Evolutionary conservation across 257 asterid genomes (phyloP).

Genomic region (Nyctanthes arbortristis): DNA sequence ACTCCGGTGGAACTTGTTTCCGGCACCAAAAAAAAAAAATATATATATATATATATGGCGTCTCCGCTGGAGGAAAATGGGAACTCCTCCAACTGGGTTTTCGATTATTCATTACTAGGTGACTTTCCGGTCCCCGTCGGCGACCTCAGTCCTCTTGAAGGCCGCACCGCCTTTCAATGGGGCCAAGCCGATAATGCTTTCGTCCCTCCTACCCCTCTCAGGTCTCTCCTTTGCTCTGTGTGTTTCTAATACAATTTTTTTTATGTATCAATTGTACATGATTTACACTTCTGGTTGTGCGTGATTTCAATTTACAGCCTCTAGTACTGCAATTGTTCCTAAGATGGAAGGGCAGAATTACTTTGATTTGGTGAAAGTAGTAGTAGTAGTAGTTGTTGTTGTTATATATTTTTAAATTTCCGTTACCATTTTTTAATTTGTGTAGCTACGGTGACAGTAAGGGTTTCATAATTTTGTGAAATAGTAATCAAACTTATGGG

Average conservation of each 20-base stretch:
- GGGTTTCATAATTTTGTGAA: background rate
- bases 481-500: background rate
- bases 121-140: slow-evolving; percentile 34
- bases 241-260: background rate
- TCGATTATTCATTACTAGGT: slow-evolving; percentile 47
- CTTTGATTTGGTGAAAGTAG: background rate
- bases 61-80: slow-evolving; percentile 30
- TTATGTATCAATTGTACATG: background rate
- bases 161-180: slow-evolving; percentile 33
- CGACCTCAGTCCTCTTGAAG: slow-evolving; percentile 35
- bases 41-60: too few species aligned
- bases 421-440: too few species aligned
- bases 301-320: background rate
- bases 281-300: background rate
- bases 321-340: background rate
- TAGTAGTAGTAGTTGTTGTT: too few species aligned
- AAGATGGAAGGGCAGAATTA: background rate
- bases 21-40: slow-evolving; percentile 12
- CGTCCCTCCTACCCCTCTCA: slow-evolving; percentile 28
- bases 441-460: too few species aligned
- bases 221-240: slow-evolving; percentile 27
- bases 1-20: background rate
- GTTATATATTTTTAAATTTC: too few species aligned
- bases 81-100: slow-evolving; percentile 41
- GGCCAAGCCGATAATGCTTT: slow-evolving; percentile 25